These are phyloP conservation scores for Mentha longifolia DNA, from an alignment of 257 asterid genomes.

Conservation along the genomic window DNA sequence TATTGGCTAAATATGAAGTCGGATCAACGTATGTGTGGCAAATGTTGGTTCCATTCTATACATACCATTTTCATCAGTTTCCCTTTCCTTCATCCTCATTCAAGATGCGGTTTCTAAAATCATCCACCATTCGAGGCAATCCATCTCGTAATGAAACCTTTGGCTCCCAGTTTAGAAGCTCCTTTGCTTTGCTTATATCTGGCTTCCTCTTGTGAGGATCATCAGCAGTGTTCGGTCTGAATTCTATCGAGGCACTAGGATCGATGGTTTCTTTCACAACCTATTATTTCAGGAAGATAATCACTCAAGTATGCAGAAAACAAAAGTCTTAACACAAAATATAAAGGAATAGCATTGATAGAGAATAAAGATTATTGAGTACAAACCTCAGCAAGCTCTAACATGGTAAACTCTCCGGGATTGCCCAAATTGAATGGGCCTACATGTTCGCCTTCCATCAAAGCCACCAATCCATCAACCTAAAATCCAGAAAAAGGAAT, in stretches of 20 bases:
- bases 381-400: constrained; percentile 75
- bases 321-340: background rate
- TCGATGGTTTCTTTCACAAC: constrained; percentile 94
- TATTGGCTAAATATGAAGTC: constrained; percentile 25
- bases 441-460: constrained; percentile 76
- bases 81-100: constrained; percentile 98
- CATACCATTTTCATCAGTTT: constrained; percentile 43
- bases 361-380: constrained; percentile 9
- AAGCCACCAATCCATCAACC: constrained; percentile 70
- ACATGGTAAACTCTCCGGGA: constrained; percentile 76
- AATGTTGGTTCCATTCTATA: constrained; percentile 34
- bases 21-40: constrained; percentile 30
- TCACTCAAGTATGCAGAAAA: constrained; percentile 3
- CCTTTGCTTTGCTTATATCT: constrained; percentile 90
- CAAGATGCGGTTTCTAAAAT: constrained; percentile 89
- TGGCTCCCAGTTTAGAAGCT: constrained; percentile 96
- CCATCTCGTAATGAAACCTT: constrained; percentile 78
- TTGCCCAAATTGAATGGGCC: constrained; percentile 81
- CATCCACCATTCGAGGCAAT: constrained; percentile 87
- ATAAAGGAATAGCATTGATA: background rate
- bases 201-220: constrained; percentile 99
- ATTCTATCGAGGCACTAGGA: constrained; percentile 81
- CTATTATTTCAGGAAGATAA: constrained; percentile 44
- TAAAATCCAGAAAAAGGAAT: constrained; percentile 32
- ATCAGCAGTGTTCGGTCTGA: constrained; percentile 90